phyloP scores from a whole-genome alignment of 495 filamentous ascomycete species.

The Penicillium chermesinum region DNA sequence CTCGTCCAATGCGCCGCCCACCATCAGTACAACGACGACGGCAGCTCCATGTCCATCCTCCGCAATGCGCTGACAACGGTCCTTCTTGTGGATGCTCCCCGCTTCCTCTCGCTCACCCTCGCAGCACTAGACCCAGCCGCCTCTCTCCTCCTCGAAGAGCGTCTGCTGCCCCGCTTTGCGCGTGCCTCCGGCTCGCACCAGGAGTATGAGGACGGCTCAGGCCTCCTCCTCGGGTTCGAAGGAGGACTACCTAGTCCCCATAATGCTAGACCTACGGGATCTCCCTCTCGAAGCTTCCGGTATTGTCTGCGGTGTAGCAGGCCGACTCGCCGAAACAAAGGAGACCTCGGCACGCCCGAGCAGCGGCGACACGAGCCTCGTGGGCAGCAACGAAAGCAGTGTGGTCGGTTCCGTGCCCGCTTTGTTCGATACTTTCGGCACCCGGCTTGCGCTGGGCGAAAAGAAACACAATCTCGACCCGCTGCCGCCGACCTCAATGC shows the following conservation, averaged over 20 bases:
- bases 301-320: constrained; percentile 89
- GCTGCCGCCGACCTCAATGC: constrained; percentile 14
- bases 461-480: constrained; percentile 8
- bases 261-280: constrained; percentile 77
- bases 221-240: constrained; percentile 71
- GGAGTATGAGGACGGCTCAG: constrained; percentile 35
- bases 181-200: constrained; percentile 45
- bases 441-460: constrained; percentile 7
- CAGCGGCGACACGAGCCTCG: constrained; percentile 10
- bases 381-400: constrained; percentile 10
- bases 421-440: constrained; percentile 15
- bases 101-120: constrained; percentile 81
- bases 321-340: constrained; percentile 60
- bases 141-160: constrained; percentile 73
- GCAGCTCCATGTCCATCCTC: constrained; percentile 43
- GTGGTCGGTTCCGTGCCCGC: constrained; percentile 16
- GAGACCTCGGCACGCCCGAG: constrained; percentile 15
- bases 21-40: constrained; percentile 41
- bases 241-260: constrained; percentile 76
- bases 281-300: constrained; percentile 86
- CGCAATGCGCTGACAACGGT: constrained; percentile 39
- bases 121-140: constrained; percentile 75
- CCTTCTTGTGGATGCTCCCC: constrained; percentile 62
- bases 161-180: constrained; percentile 53
- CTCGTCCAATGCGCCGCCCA: constrained; percentile 82